A percentile compares a stretch with the other conserved stretches of the same genome.
Conservation (phyloP, 2,329 filamentous ascomycete genomes). For the Sporothrix humicola region DNA sequence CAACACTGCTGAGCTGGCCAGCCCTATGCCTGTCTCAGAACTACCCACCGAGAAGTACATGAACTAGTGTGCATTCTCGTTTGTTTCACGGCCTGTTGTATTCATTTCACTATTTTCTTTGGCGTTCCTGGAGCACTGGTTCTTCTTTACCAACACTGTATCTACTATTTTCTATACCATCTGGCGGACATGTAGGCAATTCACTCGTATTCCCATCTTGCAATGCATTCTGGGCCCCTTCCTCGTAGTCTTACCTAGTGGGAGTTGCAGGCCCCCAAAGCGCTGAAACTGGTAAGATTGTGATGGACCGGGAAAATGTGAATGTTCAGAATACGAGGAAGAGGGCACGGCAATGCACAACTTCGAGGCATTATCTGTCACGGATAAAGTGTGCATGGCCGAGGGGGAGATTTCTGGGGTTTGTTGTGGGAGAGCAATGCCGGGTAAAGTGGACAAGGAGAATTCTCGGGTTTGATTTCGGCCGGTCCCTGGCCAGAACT, state of each 20-base stretch:
- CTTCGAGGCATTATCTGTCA: conserved; percentile 12
- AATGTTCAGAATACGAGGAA: neutral
- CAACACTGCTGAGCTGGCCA: conserved; percentile 29
- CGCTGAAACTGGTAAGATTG: neutral
- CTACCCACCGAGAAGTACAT: conserved; percentile 32
- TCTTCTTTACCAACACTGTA: neutral
- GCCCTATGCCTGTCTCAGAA: conserved; percentile 10
- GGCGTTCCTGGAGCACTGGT: neutral
- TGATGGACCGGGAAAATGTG: neutral
- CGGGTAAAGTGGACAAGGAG: neutral
- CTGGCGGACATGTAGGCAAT: neutral
- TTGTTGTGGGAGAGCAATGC: neutral
- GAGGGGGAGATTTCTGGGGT: too few relatives aligned
- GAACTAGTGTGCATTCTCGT: neutral
- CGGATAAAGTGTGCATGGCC: conserved; percentile 18
- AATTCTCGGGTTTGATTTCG: conserved; percentile 1
- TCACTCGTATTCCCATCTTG: neutral
- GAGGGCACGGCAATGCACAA: neutral
- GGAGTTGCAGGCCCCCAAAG: neutral
- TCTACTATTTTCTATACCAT: too few relatives aligned
- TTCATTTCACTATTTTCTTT: neutral
- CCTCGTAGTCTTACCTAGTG: too few relatives aligned
- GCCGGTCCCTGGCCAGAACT: neutral
- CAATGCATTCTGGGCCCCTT: neutral
- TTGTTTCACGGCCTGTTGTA: neutral